Percentiles rank a stretch among this genome's conserved stretches.
Evolutionary conservation across 768 basidiomycete species (phyloP).

Genomic region (Botryobasidium botryosum): DNA sequence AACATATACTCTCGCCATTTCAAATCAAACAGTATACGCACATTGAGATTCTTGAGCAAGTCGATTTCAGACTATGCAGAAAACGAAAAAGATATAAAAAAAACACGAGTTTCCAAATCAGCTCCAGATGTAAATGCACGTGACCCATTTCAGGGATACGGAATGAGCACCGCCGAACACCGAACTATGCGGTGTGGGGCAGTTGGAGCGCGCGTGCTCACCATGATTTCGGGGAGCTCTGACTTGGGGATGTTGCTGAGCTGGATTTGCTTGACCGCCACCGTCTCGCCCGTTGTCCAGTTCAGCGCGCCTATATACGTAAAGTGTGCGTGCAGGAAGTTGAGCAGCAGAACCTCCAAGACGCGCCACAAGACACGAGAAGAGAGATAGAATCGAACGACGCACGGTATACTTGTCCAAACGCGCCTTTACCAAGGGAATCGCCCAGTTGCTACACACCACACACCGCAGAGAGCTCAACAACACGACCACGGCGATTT

Average conservation of each 20-base stretch:
- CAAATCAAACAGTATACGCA: conserved; percentile 31
- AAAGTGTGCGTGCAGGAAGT: too few species aligned
- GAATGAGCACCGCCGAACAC: conserved; percentile 1
- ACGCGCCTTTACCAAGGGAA: conserved; percentile 89
- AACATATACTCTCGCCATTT: not conserved
- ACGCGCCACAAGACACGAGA: too few species aligned
- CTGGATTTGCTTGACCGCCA: conserved; percentile 96
- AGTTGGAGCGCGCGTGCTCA: too few species aligned
- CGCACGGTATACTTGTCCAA: conserved; percentile 93
- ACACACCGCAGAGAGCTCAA: not conserved
- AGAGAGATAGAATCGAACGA: too few species aligned
- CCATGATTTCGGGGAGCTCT: conserved; percentile 96
- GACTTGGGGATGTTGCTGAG: conserved; percentile 84
- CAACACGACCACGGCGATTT: not conserved
- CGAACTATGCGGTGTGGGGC: too few species aligned
- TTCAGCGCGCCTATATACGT: conserved; percentile 57
- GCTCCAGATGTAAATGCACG: conserved; percentile 11
- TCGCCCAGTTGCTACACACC: conserved; percentile 79
- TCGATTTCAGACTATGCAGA: conserved; percentile 76
- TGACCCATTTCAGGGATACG: not conserved
- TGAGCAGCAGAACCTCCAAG: too few species aligned
- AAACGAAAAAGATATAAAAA: conserved; percentile 2
- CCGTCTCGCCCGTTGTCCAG: conserved; percentile 94
- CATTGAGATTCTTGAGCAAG: conserved; percentile 90
- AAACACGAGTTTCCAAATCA: too few species aligned